Conservation (phyloP, 495 filamentous ascomycete genomes). For the Niebla homalea region DNA sequence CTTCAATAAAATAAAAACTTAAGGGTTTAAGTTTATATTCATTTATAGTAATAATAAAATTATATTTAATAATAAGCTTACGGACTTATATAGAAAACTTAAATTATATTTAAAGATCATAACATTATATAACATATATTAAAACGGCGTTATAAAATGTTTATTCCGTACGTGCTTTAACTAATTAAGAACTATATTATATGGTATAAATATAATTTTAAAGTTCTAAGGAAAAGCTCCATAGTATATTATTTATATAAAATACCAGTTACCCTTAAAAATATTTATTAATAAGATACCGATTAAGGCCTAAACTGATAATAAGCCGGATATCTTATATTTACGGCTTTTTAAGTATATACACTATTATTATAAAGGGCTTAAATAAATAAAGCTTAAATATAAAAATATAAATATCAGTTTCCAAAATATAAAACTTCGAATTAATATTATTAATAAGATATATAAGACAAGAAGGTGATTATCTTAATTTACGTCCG, state of each 20-base stretch:
- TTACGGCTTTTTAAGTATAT: neutral
- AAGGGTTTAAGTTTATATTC: neutral
- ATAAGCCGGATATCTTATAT: neutral
- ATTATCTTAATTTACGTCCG: neutral
- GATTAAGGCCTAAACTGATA: neutral
- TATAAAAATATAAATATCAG: neutral
- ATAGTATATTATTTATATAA: neutral
- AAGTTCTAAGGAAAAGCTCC: neutral
- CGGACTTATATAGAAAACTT: neutral
- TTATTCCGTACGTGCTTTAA: neutral
- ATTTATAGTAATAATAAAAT: neutral
- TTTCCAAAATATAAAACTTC: neutral
- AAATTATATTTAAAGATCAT: neutral
- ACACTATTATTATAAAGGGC: no score
- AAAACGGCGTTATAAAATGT: neutral
- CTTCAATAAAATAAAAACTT: no score
- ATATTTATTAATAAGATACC: neutral
- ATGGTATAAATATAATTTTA: neutral
- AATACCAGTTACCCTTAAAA: neutral
- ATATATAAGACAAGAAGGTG: neutral
- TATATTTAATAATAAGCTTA: neutral
- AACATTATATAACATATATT: neutral
- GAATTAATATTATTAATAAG: neutral
- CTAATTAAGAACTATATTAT: neutral
- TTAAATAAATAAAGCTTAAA: no score